Conservation (phyloP, 768 basidiomycete genomes). For the Candolleomyces aberdarensis region DNA sequence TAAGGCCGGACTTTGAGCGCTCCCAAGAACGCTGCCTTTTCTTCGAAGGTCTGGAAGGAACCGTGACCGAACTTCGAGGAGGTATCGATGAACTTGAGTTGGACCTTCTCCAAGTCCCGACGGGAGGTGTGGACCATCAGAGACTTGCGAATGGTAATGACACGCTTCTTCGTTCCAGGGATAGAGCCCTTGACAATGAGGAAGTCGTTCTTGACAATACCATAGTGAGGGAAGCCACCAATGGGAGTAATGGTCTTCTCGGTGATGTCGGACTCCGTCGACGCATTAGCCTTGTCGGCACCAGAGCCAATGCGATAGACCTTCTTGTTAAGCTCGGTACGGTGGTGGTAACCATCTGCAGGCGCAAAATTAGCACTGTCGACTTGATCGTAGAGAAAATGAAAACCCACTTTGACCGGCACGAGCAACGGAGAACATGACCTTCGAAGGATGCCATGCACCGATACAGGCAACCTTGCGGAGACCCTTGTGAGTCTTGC, state of each 20-base stretch:
- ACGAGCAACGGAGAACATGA: conserved; percentile 99
- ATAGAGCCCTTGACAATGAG: conserved; percentile 95
- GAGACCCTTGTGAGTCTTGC: conserved; percentile 99
- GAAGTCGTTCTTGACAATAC: conserved; percentile 98
- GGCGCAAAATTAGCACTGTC: conserved; percentile 4
- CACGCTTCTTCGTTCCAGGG: conserved; percentile 96
- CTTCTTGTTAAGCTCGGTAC: conserved; percentile 98
- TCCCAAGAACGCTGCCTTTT: conserved; percentile 94
- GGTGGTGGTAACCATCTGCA: conserved; percentile 91
- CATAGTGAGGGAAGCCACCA: conserved; percentile 99
- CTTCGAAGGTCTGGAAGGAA: conserved; percentile 94
- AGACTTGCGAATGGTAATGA: conserved; percentile 95
- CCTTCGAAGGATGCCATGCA: conserved; percentile 98
- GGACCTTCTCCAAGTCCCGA: conserved; percentile 95
- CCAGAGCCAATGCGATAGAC: conserved; percentile 92
- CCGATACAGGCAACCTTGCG: conserved; percentile 99
- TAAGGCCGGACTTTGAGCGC: conserved; percentile 82
- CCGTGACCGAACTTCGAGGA: conserved; percentile 98
- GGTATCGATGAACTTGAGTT: conserved; percentile 98
- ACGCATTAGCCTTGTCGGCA: conserved; percentile 75
- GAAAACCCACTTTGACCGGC: conserved; percentile 91
- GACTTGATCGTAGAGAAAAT: neutral
- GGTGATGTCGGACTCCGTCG: conserved; percentile 93
- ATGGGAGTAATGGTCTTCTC: conserved; percentile 93
- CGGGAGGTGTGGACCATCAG: conserved; percentile 96